Evolutionary conservation across 2,329 filamentous ascomycete species (phyloP).

Genomic region (Colletotrichum lindemuthianum): DNA sequence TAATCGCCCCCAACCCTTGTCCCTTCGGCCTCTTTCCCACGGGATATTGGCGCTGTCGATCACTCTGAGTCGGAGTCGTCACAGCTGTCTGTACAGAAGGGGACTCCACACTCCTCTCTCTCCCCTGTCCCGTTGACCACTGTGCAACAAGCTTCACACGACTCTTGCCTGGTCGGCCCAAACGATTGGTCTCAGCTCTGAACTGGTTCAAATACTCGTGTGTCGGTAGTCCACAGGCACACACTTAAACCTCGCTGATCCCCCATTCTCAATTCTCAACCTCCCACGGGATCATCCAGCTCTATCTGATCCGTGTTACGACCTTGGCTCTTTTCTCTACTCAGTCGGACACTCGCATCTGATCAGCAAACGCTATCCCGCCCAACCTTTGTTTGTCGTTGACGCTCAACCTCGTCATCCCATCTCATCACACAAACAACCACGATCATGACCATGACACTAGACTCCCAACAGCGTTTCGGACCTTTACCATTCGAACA

Average conservation of each 20-base stretch:
- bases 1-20: constrained; percentile 55
- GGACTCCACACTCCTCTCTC: constrained; percentile 46
- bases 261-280: constrained; percentile 49
- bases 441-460: constrained; percentile 88
- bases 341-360: constrained; percentile 59
- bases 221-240: constrained; percentile 37
- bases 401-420: constrained; percentile 32
- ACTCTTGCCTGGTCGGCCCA: constrained; percentile 48
- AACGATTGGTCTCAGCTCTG: constrained; percentile 51
- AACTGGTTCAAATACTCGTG: constrained; percentile 41
- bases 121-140: constrained; percentile 52
- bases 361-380: constrained; percentile 57
- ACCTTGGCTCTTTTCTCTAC: constrained; percentile 53
- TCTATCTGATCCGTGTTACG: constrained; percentile 47
- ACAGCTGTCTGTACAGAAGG: constrained; percentile 51
- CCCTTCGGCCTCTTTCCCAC: constrained; percentile 57
- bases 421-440: constrained; percentile 29
- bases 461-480: constrained; percentile 87
- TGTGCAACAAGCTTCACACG: constrained; percentile 55
- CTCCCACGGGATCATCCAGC: constrained; percentile 46
- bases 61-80: constrained; percentile 62
- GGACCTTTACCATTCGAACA: constrained; percentile 81
- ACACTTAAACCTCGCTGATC: constrained; percentile 63
- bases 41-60: constrained; percentile 65
- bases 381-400: constrained; percentile 37